Evolutionary conservation across 257 asterid species (phyloP), one percentile per base, ranked within the genome.

Genomic region (Solanum peruvianum): DNA sequence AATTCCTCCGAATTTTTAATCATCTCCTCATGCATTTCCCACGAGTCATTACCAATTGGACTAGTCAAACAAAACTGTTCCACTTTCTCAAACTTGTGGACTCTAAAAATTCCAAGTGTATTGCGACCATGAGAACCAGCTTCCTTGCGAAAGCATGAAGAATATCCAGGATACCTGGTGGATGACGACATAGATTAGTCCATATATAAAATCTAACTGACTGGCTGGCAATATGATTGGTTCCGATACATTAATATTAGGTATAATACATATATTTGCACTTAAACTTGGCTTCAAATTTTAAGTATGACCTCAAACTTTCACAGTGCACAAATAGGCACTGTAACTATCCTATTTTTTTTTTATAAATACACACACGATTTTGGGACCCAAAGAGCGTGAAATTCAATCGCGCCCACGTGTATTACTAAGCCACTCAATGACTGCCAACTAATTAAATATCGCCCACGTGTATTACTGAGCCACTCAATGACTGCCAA

Each of bases 1-100:
- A 95, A 96, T 25, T 95, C 99, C 92, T 96, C 98, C 4, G 98
- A 93, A 76, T 96, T 96, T 76, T 91, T 95, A 14, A 96, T 87
- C 98, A 96, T 95, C 89, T 96, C 98, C 86, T 96, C 99, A 23
- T 94, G 98, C 98, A 96, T 95, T 35, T 92, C 97, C 98, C 98
- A 95, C 21, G 99, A 96, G 82, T 95, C 96, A 87, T 88, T 90
- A 67, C 90, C 96, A 67, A 92, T 93, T 69, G 98, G 98, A 87
- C 94, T 92, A 37, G 98, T 94, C 37, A 97, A 87, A 83, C 99
- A 95, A 89, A 94, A 97, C 83, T 97, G 99, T 87, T 95, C 99
- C 58, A 95, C 93, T 92, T 97, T 97, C 89, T 95, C 99, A 91
- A 95, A 95, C 88, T 95, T 98, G 89, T 95, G 98, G 80, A 93